phyloP scores from a whole-genome alignment of 805 yeast genomes.

The Scheffersomyces lignosus region DNA sequence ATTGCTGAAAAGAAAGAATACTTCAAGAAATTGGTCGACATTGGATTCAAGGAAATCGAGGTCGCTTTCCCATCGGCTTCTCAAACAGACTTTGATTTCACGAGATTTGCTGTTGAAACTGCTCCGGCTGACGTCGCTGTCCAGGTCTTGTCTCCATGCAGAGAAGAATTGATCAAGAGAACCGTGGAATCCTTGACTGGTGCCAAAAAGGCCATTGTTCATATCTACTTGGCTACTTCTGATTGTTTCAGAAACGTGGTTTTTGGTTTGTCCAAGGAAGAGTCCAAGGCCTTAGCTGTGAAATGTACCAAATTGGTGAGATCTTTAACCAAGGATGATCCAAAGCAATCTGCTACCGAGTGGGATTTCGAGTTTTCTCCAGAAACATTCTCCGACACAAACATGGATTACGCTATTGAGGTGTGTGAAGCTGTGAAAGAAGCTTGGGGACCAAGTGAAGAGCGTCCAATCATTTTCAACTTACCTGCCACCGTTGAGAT shows the following conservation, averaged over 20 bases:
- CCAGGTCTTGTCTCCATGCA: slow-evolving; percentile 75
- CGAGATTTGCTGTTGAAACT: slow-evolving; percentile 68
- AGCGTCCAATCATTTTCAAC: slow-evolving; percentile 72
- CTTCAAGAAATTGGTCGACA: slow-evolving; percentile 63
- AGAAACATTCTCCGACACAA: slow-evolving; percentile 74
- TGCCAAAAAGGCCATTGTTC: slow-evolving; percentile 74
- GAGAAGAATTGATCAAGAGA: slow-evolving; percentile 69
- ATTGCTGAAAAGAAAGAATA: slow-evolving; percentile 72
- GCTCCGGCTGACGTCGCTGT: slow-evolving; percentile 77
- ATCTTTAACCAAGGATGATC: slow-evolving; percentile 68
- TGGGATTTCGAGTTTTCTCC: slow-evolving; percentile 84
- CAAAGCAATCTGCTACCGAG: slow-evolving; percentile 48
- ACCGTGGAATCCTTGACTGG: slow-evolving; percentile 74
- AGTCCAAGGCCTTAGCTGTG: slow-evolving; percentile 61
- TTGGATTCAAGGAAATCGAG: slow-evolving; percentile 83
- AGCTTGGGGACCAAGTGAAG: slow-evolving; percentile 71
- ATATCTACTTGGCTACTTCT: slow-evolving; percentile 74
- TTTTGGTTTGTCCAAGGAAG: slow-evolving; percentile 60
- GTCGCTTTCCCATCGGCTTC: slow-evolving; percentile 83
- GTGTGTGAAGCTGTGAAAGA: slow-evolving; percentile 74
- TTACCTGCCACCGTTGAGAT: slow-evolving; percentile 85
- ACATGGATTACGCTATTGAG: slow-evolving; percentile 58
- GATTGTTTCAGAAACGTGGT: slow-evolving; percentile 73
- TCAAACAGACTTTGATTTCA: slow-evolving; percentile 78
- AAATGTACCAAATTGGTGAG: slow-evolving; percentile 63